A percentile compares a stretch with the other conserved stretches of the same genome.
These are phyloP conservation scores for Ramaria rubella DNA, from an alignment of 768 basidiomycete species.

Conservation along the genomic window DNA sequence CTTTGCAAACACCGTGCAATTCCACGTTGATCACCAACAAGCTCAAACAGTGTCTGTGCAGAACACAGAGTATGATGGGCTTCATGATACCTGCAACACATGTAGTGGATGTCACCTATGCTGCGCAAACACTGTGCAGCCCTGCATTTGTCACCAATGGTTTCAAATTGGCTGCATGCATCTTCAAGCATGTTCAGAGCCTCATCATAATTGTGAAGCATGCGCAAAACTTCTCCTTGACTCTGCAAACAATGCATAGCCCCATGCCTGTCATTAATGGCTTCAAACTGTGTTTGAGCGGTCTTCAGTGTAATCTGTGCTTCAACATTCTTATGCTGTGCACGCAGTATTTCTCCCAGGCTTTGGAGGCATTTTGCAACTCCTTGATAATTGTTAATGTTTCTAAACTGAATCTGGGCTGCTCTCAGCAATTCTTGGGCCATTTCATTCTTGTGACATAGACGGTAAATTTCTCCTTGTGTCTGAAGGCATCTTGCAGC, in stretches of 20 bases:
- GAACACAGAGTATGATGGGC: not conserved
- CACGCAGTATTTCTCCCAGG: too few relatives aligned
- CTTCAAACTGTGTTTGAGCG: too few relatives aligned
- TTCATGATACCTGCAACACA: not conserved
- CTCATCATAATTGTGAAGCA: not conserved
- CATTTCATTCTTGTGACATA: too few relatives aligned
- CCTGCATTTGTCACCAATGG: not conserved
- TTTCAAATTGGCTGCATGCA: constrained; percentile 2
- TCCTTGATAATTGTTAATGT: too few relatives aligned
- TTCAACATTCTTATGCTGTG: too few relatives aligned
- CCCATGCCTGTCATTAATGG: too few relatives aligned
- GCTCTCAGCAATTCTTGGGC: too few relatives aligned
- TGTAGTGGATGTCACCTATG: not conserved
- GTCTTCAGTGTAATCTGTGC: too few relatives aligned
- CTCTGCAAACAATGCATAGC: constrained; percentile 8
- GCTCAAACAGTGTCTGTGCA: not conserved
- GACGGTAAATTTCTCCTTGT: too few relatives aligned
- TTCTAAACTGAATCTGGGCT: too few relatives aligned
- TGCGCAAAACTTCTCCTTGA: not conserved
- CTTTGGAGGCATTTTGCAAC: too few relatives aligned
- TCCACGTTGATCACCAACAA: not conserved
- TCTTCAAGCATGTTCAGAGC: not conserved
- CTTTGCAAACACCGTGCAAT: not conserved
- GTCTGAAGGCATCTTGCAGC: too few relatives aligned
- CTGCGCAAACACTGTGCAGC: not conserved